Base-by-base conservation (phyloP, 352 stramenopile genomes). In the Phytophthora pistaciae region DNA sequence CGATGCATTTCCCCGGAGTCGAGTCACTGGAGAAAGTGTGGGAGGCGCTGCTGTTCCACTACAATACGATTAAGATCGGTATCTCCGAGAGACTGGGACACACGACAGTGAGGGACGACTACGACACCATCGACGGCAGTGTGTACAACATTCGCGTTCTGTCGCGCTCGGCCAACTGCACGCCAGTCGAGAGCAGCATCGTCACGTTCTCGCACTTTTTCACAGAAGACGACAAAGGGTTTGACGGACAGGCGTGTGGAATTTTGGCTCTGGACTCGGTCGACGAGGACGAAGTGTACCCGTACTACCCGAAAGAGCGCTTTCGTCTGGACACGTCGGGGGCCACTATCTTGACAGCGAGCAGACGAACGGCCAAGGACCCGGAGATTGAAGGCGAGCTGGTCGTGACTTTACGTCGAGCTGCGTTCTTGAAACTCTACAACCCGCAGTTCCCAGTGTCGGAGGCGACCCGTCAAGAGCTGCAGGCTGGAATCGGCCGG, bases 21-120 rank as follows among this genome's bases (percentile, higher is more conserved):
- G 29, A 56, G 27, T 73, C 69, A 4, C 20, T 81, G 2, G 33
- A 67, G 27, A 61, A 75, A 27, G 74, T 81, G 13, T 78, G 64
- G 49, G 70, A 81, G 16, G 74, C 74, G 20, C 57, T 81, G 23
- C 54, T 71, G 44, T 75, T 71, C 66, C 73, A 71, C 53, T 50
- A 78, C 54, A 68, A 59, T 31, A 78, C 74, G 54, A 75, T 78
- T 11, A 70, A 81, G 60, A 81, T 81, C 21, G 65, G 48, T 21
- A 71, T 81, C 40, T 74, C 74, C 1, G 74, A 81, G 55, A 59
- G 60, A 49, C 64, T 77, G 18, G 77, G 77, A 16, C 61, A 78
- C 25, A 48, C 75, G 46, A 75, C 72, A 2, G 36, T 79, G 33
- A 55, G 74, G 8, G 74, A 82, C 20, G 70, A 72, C 64, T 70